Evolutionary conservation across 2,329 filamentous ascomycete genomes (phyloP).

Genomic region (Kalaharituber pfeilii): DNA sequence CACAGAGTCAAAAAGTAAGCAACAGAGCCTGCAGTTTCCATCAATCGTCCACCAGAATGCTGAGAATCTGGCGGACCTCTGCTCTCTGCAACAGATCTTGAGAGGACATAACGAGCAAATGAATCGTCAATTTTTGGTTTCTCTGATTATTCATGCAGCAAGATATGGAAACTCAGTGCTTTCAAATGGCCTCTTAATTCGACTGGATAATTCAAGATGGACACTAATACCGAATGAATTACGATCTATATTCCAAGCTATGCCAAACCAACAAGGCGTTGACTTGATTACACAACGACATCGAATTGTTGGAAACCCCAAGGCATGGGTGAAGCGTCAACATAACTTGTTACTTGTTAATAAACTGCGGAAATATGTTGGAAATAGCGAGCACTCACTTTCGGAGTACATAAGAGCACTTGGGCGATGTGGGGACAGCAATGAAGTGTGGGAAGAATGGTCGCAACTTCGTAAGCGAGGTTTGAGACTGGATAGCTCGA

Average conservation of each 20-base stretch:
- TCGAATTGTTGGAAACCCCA: neutral
- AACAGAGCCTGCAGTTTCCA: neutral
- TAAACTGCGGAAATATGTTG: neutral
- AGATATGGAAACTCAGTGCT: neutral
- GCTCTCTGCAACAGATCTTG: neutral
- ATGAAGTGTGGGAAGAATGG: neutral
- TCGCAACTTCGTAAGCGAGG: neutral
- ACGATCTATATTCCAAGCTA: neutral
- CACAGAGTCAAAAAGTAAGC: neutral
- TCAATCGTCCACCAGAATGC: neutral
- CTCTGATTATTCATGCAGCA: neutral
- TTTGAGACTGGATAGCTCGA: neutral
- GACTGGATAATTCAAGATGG: neutral
- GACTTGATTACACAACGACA: neutral
- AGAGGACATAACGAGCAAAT: neutral
- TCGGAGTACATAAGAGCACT: neutral
- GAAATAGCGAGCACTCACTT: neutral
- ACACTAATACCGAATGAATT: neutral
- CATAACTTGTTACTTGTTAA: neutral
- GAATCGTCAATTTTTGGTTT: neutral
- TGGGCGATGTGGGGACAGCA: neutral
- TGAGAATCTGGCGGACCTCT: neutral
- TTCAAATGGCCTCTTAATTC: neutral
- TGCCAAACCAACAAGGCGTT: neutral
- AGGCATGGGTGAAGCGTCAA: neutral